A percentile compares a stretch with the other conserved stretches of the same genome.
phyloP scores from a whole-genome alignment of 495 filamentous ascomycete species.

The Trypethelium eluteriae region DNA sequence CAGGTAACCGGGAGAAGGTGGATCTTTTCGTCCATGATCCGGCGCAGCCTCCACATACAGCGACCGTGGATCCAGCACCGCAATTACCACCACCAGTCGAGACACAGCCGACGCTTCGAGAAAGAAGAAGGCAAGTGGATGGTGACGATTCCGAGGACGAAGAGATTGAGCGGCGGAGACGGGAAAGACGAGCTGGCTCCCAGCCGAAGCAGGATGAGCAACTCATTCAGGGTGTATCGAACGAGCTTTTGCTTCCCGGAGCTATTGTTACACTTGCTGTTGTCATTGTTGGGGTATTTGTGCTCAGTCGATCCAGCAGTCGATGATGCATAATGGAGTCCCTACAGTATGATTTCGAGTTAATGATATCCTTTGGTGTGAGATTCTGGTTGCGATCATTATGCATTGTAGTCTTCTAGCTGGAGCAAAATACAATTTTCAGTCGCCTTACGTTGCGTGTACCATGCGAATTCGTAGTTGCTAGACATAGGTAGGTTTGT shows the following conservation, averaged over 20 bases:
- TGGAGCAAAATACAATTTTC: neutral
- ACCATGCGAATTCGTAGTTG: too few relatives aligned
- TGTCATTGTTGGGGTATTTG: conserved; percentile 55
- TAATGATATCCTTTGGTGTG: conserved; percentile 8
- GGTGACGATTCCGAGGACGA: conserved; percentile 57
- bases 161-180: conserved; percentile 38
- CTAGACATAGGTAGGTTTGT: too few relatives aligned
- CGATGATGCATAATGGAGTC: neutral
- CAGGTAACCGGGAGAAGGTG: conserved; percentile 76
- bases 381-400: neutral
- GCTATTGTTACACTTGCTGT: conserved; percentile 92
- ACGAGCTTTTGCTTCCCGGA: conserved; percentile 86
- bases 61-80: conserved; percentile 61
- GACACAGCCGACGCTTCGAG: conserved; percentile 43
- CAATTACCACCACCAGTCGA: conserved; percentile 46
- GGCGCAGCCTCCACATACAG: conserved; percentile 65
- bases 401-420: neutral
- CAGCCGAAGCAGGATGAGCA: conserved; percentile 55
- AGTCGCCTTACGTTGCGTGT: too few relatives aligned
- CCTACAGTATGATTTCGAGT: neutral
- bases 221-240: conserved; percentile 83
- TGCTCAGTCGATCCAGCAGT: neutral
- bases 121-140: conserved; percentile 48
- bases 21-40: conserved; percentile 97
- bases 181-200: conserved; percentile 29